Base-by-base conservation (phyloP, 306 rosid genomes). In the Crotalaria pallida region DNA sequence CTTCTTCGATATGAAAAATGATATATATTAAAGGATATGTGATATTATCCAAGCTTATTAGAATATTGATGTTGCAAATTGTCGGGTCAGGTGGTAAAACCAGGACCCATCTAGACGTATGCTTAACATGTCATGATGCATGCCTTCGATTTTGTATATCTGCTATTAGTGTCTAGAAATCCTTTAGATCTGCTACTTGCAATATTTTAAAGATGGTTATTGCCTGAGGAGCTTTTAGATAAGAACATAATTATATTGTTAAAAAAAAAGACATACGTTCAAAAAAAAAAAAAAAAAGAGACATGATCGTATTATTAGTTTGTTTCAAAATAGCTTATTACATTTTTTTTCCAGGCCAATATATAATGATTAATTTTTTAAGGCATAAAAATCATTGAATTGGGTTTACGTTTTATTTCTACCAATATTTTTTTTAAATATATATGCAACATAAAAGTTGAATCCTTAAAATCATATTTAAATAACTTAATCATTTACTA, bases 201-300 rank as follows among this genome's bases (percentile, higher is more conserved):
- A 58, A 17, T 71, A 45, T 58, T 58, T 57, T 44, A 58, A 26
- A 18, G 4, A 43, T 11, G 26, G 34, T 16, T 71, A 16, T 43
- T 56, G 67, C 33, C 4, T 8, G 13, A 26, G 23, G 48, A 58
- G 5, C 12, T 60, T 58, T 52, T 31, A 7, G 63, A 59, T 67
- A 68, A 67, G 80, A 48, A 58, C 69, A 38, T 1, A 67, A 48
- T 67, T 74, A 16, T 55, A 7, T n/a, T 44, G 21, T 23, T 41
- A 0, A 56, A n/a, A 18, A 29, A 31, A n/a, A n/a, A n/a, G n/a
- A n/a, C n/a, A n/a, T n/a, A n/a, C n/a, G n/a, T n/a, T n/a, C n/a
- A n/a, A n/a, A n/a, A n/a, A n/a, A n/a, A n/a, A n/a, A n/a, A n/a
- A n/a, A n/a, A n/a, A n/a, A 41, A 7, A 16, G 17, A 9, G 21